Evolutionary conservation across 2,329 filamentous ascomycete species (phyloP), one percentile per base, ranked within the genome.

Genomic region (Pseudocercospora eumusae): DNA sequence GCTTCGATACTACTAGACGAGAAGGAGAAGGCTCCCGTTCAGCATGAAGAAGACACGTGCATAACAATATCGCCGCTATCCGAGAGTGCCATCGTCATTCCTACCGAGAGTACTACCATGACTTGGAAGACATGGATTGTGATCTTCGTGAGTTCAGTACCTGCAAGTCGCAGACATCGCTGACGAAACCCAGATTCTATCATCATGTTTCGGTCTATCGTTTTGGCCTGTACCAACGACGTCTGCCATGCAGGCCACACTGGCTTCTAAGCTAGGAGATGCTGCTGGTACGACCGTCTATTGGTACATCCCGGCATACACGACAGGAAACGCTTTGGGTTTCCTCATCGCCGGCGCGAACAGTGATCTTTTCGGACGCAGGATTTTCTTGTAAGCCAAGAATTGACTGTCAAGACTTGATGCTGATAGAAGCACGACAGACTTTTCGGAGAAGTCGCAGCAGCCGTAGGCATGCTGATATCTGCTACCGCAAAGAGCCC

Each of bases 91-190:
- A 21, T 10, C 28, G 4, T 23, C n/a, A 31, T 27, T n/a, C 23
- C 33, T 7, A 23, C 53, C 31, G 52, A 57, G 21, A 23, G 21
- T 10, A 42, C 45, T 7, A 27, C 21, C n/a, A 49, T 64, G 47
- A 64, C 61, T 31, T 64, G 61, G 61, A 64, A 64, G 58, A 64
- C 61, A 36, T 64, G 61, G 61, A n/a, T 64, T 3, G 61, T 64
- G 20, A 64, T 64, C 27, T 60, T 64, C 20, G 55, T 47, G 28
- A 18, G 55, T 47, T 11, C n/a, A 15, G 13, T 15, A 31, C 13
- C 18, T 11, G n/a, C 13, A 28, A 23, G 3, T 23, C 20, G 33
- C 20, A 5, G 20, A 36, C 27, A 15, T 11, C 25, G 10, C 47
- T 59, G n/a, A 59, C 27, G 27, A 4, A 13, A 21, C 3, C 18